Evolutionary conservation across 352 stramenopile species (phyloP).

Genomic region (Globisporangium cylindrosporum): DNA sequence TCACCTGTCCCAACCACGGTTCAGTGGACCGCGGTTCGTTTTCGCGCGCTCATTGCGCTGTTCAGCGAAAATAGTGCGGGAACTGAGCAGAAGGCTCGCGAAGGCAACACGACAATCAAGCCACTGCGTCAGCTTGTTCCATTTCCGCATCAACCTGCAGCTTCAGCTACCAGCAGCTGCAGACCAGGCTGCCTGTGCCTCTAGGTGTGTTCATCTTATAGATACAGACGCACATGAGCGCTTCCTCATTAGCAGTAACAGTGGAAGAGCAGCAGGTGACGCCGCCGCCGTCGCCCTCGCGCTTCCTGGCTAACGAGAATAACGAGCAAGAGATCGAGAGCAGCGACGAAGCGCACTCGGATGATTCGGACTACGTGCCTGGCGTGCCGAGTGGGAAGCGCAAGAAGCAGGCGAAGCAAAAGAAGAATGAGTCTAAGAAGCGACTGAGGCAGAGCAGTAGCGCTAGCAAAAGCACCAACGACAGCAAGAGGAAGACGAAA

Average conservation of each 20-base stretch:
- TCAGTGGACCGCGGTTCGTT: neutral
- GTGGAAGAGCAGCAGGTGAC: slow-evolving; percentile 6
- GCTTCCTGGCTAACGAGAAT: neutral
- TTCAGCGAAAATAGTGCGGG: slow-evolving; percentile 11
- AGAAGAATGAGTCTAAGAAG: slow-evolving; percentile 7
- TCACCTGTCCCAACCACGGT: neutral
- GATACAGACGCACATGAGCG: neutral
- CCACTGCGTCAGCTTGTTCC: neutral
- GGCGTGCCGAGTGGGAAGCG: slow-evolving; percentile 3
- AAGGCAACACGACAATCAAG: slow-evolving; percentile 1
- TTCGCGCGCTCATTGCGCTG: slow-evolving; percentile 8
- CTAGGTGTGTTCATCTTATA: neutral
- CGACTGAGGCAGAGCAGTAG: slow-evolving; percentile 10
- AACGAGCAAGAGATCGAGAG: neutral
- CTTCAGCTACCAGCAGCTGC: neutral
- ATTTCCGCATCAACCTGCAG: slow-evolving; percentile 1
- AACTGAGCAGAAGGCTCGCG: slow-evolving; percentile 5
- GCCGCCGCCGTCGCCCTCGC: slow-evolving; percentile 14
- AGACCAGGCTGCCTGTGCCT: neutral
- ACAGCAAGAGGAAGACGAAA: slow-evolving; percentile 1
- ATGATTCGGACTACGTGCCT: slow-evolving; percentile 14
- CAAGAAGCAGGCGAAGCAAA: neutral
- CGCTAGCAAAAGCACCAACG: slow-evolving; percentile 2
- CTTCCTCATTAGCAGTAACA: neutral
- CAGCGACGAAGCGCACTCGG: slow-evolving; percentile 6